Percentiles rank a stretch among this genome's conserved stretches.
phyloP scores from a whole-genome alignment of 306 rosid species.

The Lupinus albus region DNA sequence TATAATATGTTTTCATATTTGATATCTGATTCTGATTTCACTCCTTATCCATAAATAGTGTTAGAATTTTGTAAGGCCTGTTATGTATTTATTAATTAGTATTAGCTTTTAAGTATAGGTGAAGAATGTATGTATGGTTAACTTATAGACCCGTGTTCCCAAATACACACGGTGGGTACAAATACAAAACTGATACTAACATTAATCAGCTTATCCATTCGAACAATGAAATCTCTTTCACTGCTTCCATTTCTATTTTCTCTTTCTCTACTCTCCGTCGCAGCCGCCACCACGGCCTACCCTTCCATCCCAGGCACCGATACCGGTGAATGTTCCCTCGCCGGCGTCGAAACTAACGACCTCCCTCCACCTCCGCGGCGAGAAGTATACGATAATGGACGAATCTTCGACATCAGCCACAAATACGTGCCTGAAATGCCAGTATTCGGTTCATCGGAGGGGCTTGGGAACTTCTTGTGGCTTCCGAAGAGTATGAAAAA shows the following conservation, averaged over 20 bases:
- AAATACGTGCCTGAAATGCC: slow-evolving; percentile 59
- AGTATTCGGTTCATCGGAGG: slow-evolving; percentile 58
- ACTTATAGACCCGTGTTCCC: too few species aligned
- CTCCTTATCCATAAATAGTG: too few species aligned
- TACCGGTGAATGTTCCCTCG: slow-evolving; percentile 32
- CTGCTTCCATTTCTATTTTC: slow-evolving; percentile 39
- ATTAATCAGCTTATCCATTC: not conserved
- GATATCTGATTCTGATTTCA: too few species aligned
- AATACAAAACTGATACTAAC: too few species aligned
- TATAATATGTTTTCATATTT: too few species aligned
- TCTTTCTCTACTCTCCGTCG: slow-evolving; percentile 40
- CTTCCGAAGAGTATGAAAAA: slow-evolving; percentile 75
- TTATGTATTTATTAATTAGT: too few species aligned
- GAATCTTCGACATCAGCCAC: slow-evolving; percentile 74
- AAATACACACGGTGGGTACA: too few species aligned
- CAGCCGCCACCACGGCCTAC: slow-evolving; percentile 46
- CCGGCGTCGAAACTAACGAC: slow-evolving; percentile 34
- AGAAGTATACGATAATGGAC: slow-evolving; percentile 71
- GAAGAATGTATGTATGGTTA: too few species aligned
- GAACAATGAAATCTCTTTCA: slow-evolving; percentile 36
- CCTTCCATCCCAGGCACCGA: slow-evolving; percentile 61
- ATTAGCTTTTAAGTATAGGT: too few species aligned
- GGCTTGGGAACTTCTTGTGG: slow-evolving; percentile 75
- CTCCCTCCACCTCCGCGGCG: slow-evolving; percentile 74
- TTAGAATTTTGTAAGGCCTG: too few species aligned